phyloP scores from a whole-genome alignment of 192 early-diverging fungal species.

The Coemansia sp. region DNA sequence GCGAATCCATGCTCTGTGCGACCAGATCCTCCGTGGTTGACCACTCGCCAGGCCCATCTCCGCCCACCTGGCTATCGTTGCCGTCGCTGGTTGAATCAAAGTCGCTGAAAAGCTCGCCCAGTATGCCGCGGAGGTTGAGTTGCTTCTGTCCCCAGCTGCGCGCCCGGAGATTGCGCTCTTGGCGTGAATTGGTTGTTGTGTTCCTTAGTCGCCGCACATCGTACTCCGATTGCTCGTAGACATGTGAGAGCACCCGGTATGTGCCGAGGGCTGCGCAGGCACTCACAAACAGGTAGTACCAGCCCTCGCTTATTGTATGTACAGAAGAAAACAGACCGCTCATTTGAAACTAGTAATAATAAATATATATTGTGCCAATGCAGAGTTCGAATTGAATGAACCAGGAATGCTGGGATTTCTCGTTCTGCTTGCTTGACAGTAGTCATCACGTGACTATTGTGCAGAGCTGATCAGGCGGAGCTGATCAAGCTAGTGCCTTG shows the following conservation, averaged over 20 bases:
- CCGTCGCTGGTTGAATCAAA: neutral
- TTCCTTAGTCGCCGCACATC: constrained; percentile 1
- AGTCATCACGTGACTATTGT: no score
- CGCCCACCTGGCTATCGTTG: neutral
- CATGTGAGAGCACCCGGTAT: constrained; percentile 32
- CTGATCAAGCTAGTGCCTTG: no score
- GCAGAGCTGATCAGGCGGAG: no score
- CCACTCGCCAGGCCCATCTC: neutral
- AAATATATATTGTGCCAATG: neutral
- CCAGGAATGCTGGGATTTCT: no score
- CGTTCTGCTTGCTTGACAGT: no score
- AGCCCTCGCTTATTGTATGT: neutral
- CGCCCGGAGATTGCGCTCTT: constrained; percentile 2
- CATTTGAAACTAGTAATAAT: neutral
- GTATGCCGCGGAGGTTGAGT: neutral
- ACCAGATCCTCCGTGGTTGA: neutral
- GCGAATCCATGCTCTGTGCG: neutral
- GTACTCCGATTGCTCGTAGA: constrained; percentile 29
- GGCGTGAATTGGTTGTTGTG: neutral
- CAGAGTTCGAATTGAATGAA: neutral
- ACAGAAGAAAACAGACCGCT: constrained; percentile 6
- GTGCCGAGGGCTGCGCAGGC: constrained; percentile 20
- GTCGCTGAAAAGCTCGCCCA: neutral
- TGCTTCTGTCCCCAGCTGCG: neutral
- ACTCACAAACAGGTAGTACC: constrained; percentile 17